Conservation (phyloP, 805 yeast genomes). For the Candida cerambycidarum region DNA sequence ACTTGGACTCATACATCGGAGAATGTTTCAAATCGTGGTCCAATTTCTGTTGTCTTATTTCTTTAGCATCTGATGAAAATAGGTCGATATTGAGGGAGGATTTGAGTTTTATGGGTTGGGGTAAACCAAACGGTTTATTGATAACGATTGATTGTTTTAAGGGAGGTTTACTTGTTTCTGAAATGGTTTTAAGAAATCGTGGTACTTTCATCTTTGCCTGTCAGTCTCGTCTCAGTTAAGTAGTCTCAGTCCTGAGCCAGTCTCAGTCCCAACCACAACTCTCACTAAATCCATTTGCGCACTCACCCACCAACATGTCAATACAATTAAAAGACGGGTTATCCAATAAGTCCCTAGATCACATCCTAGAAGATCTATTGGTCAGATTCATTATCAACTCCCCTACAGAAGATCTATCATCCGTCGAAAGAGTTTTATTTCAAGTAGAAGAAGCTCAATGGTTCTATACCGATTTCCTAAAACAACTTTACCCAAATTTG, state of each 20-base stretch:
- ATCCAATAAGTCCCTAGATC: conserved; percentile 64
- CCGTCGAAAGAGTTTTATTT: conserved; percentile 79
- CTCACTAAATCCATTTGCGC: neutral
- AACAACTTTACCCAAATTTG: conserved; percentile 67
- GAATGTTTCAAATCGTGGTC: conserved; percentile 45
- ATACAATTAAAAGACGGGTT: conserved; percentile 56
- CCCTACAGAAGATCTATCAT: conserved; percentile 85
- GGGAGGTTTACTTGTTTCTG: conserved; percentile 41
- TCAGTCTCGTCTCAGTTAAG: neutral
- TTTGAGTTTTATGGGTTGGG: conserved; percentile 18
- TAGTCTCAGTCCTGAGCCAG: neutral
- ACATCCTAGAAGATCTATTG: conserved; percentile 78
- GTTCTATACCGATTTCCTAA: conserved; percentile 87
- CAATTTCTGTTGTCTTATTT: conserved; percentile 36
- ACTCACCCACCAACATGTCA: conserved; percentile 43
- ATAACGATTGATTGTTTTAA: conserved; percentile 30
- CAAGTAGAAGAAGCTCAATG: conserved; percentile 98
- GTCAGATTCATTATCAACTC: conserved; percentile 90
- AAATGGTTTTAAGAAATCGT: conserved; percentile 35
- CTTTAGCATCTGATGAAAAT: conserved; percentile 37
- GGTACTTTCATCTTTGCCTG: conserved; percentile 19
- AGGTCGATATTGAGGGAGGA: conserved; percentile 23
- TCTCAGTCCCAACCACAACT: neutral
- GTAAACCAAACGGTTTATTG: conserved; percentile 41
- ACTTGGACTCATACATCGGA: conserved; percentile 43